A percentile compares a stretch with the other conserved stretches of the same genome.
Evolutionary conservation across 2,329 filamentous ascomycete species (phyloP).

Genomic region (Phaeosphaeriaceae sp.): DNA sequence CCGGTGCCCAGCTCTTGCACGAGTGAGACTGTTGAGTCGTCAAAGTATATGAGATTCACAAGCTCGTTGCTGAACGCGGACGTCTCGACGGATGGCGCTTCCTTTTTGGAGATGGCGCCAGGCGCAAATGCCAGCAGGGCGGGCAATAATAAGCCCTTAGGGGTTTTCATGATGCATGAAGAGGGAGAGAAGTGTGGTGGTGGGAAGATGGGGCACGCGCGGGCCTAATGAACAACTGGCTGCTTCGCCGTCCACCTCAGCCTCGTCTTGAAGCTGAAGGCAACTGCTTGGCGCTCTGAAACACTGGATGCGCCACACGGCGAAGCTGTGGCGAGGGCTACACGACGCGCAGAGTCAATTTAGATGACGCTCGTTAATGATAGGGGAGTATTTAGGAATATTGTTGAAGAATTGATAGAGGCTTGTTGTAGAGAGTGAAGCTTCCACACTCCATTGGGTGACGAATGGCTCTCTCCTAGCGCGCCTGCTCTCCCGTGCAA

Average conservation of each 20-base stretch:
- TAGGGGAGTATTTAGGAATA: neutral
- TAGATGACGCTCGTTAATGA: neutral
- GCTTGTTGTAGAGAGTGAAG: too few relatives aligned
- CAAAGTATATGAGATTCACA: slow-evolving; percentile 82
- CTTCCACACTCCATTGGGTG: neutral
- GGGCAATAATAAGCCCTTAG: slow-evolving; percentile 54
- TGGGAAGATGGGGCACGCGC: slow-evolving; percentile 19
- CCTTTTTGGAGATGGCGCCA: slow-evolving; percentile 52
- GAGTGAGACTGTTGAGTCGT: slow-evolving; percentile 82
- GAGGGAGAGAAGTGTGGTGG: slow-evolving; percentile 22
- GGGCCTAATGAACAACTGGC: slow-evolving; percentile 44
- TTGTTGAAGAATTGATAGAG: neutral
- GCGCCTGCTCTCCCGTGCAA: neutral
- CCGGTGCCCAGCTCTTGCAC: slow-evolving; percentile 70
- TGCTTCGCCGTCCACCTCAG: slow-evolving; percentile 36
- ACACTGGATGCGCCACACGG: slow-evolving; percentile 36
- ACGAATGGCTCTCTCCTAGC: neutral
- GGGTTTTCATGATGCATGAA: slow-evolving; percentile 49
- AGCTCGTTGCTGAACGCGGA: slow-evolving; percentile 72
- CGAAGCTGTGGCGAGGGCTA: slow-evolving; percentile 15
- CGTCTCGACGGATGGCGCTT: slow-evolving; percentile 69
- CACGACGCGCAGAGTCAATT: neutral
- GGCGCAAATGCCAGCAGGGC: slow-evolving; percentile 57
- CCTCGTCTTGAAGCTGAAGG: slow-evolving; percentile 36
- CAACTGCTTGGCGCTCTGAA: slow-evolving; percentile 42